Evolutionary conservation across 768 basidiomycete species (phyloP), one percentile per base, ranked within the genome.

Genomic region (Psilocybe cyanescens): DNA sequence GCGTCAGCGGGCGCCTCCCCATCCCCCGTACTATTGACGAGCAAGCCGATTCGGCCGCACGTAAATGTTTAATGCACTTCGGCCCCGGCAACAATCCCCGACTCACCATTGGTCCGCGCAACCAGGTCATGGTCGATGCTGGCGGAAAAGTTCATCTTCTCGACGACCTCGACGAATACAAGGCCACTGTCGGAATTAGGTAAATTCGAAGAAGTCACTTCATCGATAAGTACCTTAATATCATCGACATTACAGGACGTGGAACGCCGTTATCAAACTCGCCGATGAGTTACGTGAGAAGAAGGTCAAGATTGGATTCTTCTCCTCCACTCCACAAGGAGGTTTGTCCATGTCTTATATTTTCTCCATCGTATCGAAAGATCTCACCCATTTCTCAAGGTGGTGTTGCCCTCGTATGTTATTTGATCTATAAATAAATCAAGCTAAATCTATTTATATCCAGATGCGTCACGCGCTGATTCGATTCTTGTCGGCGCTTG

Each of bases 301-400:
- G 77, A 90, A 95, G 64, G 79, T 93, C 72, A 94, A 92, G 75
- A 92, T 97, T 65, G 90, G 89, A 24, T 97, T 97, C 84, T 97
- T 97, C 78, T 94, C 92, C 30, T 95, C 94, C 8, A 98, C 96
- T 5, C 95, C 95, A 9, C 94, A 97, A 78, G 95, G 95, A 81
- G 88, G 91, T 90, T 75, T 70, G 83, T 70, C 44, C 17, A 59
- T 44, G 37, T 54, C 29, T 37, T 57, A 51, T 54, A 24, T 57
- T 45, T 61, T 56, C 53, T 63, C 62, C 55, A 56, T 47, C 37
- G 57, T 14, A n/a, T 46, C 19, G 9, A n/a, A 46, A 53, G 33
- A 29, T 51, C 19, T 60, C 62, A 52, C 67, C 67, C 67, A 62
- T 64, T 63, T 65, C 57, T 63, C 58, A 72, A 88, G 94, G 95